Conservation (phyloP, 306 rosid genomes). For the Vigna reflexopilosa region DNA sequence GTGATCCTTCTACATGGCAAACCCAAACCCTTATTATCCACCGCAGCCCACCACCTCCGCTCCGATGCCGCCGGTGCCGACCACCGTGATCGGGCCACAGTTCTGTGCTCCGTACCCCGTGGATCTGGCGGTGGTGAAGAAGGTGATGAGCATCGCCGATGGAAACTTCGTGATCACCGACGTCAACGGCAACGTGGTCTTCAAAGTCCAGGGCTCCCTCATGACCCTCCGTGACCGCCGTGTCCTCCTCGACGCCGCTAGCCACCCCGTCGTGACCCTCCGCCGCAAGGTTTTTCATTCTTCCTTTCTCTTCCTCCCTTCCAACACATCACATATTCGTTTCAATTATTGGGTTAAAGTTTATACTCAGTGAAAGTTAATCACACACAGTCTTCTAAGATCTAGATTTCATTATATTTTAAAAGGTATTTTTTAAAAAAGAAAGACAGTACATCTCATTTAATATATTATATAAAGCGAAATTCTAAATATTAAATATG, state of each 20-base stretch:
- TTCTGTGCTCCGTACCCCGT: constrained; percentile 37
- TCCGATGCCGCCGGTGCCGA: no score
- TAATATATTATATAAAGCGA: no score
- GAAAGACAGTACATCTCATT: no score
- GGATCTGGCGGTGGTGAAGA: constrained; percentile 52
- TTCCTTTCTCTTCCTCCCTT: background rate
- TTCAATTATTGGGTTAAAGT: background rate
- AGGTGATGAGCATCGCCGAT: constrained; percentile 44
- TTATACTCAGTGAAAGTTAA: no score
- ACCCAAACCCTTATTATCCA: no score
- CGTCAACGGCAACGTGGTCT: constrained; percentile 51
- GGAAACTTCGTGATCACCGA: constrained; percentile 55
- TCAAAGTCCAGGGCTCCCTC: constrained; percentile 54
- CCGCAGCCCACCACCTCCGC: no score
- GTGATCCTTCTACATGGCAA: no score
- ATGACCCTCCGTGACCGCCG: constrained; percentile 48
- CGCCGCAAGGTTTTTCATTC: constrained; percentile 48
- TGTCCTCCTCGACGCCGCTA: constrained; percentile 52
- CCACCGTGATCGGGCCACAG: no score
- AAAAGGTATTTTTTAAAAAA: no score
- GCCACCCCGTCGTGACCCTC: constrained; percentile 50
- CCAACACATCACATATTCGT: background rate
- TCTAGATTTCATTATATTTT: no score
- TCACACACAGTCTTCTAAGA: no score
- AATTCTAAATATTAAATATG: no score